phyloP scores from a whole-genome alignment of 495 filamentous ascomycete species.

The Pyronema domesticum region DNA sequence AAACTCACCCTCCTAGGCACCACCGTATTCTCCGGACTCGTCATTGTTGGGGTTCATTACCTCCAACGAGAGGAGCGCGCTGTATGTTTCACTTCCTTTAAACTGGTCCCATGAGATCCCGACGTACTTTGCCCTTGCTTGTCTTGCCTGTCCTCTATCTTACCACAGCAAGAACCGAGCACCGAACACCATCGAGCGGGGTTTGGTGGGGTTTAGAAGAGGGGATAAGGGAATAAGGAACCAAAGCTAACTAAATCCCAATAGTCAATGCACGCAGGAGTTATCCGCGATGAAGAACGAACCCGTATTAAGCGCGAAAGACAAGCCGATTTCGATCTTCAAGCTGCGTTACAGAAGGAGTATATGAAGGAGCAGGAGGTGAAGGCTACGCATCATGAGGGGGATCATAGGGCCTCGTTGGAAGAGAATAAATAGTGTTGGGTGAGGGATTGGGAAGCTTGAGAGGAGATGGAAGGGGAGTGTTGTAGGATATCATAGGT shows the following conservation, averaged over 20 bases:
- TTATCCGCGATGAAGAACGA: constrained; percentile 87
- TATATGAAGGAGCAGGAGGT: constrained; percentile 74
- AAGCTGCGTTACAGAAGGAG: constrained; percentile 66
- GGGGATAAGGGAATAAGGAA: not conserved
- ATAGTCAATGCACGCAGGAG: constrained; percentile 90
- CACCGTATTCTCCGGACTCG: constrained; percentile 52
- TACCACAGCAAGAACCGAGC: not conserved
- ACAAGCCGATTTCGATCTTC: constrained; percentile 84
- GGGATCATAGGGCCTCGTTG: not conserved
- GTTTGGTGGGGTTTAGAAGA: not conserved
- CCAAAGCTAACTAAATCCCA: constrained; percentile 4
- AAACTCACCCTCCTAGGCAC: constrained; percentile 71
- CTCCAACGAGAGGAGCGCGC: constrained; percentile 71
- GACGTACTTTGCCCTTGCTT: constrained; percentile 7
- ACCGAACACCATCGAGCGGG: not conserved
- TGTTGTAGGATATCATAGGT: too few species aligned
- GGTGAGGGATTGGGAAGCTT: not conserved
- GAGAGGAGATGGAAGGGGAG: not conserved
- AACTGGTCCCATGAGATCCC: not conserved
- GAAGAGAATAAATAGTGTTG: not conserved
- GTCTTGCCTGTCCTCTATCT: not conserved
- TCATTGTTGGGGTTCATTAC: constrained; percentile 75
- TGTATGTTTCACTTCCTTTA: constrained; percentile 33
- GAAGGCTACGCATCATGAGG: not conserved
- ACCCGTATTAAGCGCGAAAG: constrained; percentile 74